Conservation (phyloP, 106 monocot genomes). For the Hemerocallis citrina region DNA sequence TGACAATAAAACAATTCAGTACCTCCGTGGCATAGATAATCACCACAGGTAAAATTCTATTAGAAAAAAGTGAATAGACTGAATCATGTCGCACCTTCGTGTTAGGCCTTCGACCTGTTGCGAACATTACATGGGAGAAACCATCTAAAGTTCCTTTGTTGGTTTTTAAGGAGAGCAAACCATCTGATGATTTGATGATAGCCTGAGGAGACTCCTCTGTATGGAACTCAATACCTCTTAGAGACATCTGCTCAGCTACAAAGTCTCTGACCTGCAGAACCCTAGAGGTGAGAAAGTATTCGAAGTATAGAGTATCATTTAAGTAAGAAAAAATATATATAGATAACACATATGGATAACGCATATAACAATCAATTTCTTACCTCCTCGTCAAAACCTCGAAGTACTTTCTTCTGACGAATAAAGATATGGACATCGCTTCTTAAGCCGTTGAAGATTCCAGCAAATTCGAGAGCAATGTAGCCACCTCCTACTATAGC, state of each 20-base stretch:
- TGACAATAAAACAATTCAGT: neutral
- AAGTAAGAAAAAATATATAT: neutral
- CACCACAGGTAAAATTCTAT: neutral
- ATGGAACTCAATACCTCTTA: conserved; percentile 93
- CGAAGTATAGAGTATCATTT: neutral
- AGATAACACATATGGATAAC: too few species aligned
- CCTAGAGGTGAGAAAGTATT: conserved; percentile 2
- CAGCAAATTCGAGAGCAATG: conserved; percentile 96
- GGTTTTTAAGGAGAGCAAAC: conserved; percentile 70
- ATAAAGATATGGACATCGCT: conserved; percentile 96
- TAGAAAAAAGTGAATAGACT: neutral
- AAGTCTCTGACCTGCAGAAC: conserved; percentile 80
- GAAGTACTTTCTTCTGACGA: conserved; percentile 91
- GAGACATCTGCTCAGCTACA: conserved; percentile 87
- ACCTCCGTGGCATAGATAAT: neutral
- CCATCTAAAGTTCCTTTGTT: conserved; percentile 84
- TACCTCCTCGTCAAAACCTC: conserved; percentile 99
- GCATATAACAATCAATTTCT: neutral
- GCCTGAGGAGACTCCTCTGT: conserved; percentile 78
- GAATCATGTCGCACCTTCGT: conserved; percentile 58
- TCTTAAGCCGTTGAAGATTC: conserved; percentile 91
- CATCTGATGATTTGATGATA: conserved; percentile 68
- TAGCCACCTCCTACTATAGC: conserved; percentile 98
- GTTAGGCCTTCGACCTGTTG: conserved; percentile 92
- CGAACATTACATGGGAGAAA: conserved; percentile 99